Evolutionary conservation across 352 stramenopile genomes (phyloP), one percentile per base, ranked within the genome.

Genomic region (Phytophthora cactorum): DNA sequence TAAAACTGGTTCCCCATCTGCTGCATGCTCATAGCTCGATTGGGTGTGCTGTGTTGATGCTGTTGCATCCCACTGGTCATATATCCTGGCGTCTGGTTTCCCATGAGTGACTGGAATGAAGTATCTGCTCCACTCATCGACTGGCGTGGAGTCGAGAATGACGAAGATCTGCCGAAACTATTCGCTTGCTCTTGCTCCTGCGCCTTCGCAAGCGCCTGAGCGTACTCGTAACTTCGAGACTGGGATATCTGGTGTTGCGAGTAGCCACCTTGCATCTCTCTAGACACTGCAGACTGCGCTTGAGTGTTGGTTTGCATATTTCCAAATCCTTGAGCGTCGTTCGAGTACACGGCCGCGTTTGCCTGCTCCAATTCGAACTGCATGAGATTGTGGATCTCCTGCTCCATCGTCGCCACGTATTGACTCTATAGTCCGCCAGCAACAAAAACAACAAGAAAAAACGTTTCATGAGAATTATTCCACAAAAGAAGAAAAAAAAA

Each of bases 331-430:
- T 68, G 69, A 6, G 31, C 15, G 15, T 64, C 62, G 29, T 63
- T 63, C 28, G 52, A 27, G 45, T 51, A 65, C 34, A 52, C 45
- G 4, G 51, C n/a, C n/a, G 60, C 22, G 9, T 73, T 74, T 4
- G 59, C 57, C 25, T 77, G 68, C 1, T 67, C 46, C 36, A 74
- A 54, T 53, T 86, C 80, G 12, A 77, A 70, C 63, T 89, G 78
- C 73, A 91, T 84, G 36, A 93, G 53, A 28, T 86, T 82, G 57
- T 84, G 52, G 12, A 93, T 80, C 45, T 92, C 78, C 12, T 89
- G 74, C 34, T 88, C 87, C 66, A 93, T 70, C 5, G 75, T 46
- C 2, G 64, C 65, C 17, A 78, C 55, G 58, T 93, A 93, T 38
- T 88, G 75, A 27, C 45, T 77, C 85, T 93, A 74, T 8, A 55